Evolutionary conservation across 2,329 filamentous ascomycete genomes (phyloP).

Genomic region (Colletotrichum sp.): DNA sequence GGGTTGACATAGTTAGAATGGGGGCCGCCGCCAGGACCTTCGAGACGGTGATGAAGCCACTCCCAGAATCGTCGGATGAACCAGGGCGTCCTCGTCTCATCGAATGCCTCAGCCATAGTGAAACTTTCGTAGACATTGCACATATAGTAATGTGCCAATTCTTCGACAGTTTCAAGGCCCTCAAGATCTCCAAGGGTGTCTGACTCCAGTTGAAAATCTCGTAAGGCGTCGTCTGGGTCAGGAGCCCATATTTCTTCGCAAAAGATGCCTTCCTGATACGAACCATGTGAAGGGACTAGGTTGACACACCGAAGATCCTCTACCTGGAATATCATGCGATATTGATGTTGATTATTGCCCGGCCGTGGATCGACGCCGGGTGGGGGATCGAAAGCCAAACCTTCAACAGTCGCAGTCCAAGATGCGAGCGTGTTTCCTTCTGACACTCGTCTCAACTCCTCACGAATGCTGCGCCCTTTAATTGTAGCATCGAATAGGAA

Average conservation of each 20-base stretch:
- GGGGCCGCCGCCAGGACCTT: background rate
- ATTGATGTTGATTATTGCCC: background rate
- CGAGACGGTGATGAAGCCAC: background rate
- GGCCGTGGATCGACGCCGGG: background rate
- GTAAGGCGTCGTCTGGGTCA: background rate
- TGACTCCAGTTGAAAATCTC: background rate
- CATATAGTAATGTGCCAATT: background rate
- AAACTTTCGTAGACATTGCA: background rate
- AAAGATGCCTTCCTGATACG: background rate
- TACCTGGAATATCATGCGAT: background rate
- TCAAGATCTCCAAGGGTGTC: background rate
- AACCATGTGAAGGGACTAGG: background rate
- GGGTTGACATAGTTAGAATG: background rate
- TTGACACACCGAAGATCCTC: background rate
- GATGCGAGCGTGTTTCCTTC: background rate
- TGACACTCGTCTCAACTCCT: background rate
- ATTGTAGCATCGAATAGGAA: background rate
- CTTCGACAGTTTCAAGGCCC: background rate
- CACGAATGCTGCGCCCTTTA: background rate
- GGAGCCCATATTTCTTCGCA: background rate
- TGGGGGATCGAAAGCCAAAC: background rate
- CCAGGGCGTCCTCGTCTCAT: background rate
- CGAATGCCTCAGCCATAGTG: background rate
- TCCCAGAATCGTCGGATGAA: background rate
- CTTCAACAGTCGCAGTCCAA: background rate